phyloP scores from a whole-genome alignment of 495 filamentous ascomycete genomes.

The Podospora sp. region DNA sequence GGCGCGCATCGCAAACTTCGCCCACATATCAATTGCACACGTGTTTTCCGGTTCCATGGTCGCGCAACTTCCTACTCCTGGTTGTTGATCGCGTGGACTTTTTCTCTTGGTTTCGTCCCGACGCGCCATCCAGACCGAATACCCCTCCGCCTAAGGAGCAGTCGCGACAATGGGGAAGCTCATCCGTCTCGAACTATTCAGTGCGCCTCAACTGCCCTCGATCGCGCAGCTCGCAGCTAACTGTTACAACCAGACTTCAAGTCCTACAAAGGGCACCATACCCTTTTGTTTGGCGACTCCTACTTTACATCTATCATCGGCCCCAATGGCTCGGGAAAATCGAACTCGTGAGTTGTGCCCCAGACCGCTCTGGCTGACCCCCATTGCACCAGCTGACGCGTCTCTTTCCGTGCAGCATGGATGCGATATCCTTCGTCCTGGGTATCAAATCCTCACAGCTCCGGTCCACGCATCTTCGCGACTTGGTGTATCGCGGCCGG shows the following conservation, averaged over 20 bases:
- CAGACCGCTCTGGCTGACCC: not conserved
- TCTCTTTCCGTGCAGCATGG: slow-evolving; percentile 67
- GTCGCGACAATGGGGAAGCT: slow-evolving; percentile 71
- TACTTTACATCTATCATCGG: slow-evolving; percentile 99
- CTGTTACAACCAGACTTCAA: slow-evolving; percentile 79
- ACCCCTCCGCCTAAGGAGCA: slow-evolving; percentile 26
- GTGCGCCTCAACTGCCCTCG: slow-evolving; percentile 52
- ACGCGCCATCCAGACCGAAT: slow-evolving; percentile 22
- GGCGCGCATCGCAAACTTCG: not conserved
- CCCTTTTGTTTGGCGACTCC: slow-evolving; percentile 91
- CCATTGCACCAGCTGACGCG: not conserved
- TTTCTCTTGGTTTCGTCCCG: not conserved
- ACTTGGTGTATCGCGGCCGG: slow-evolving; percentile 94
- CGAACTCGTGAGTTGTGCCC: slow-evolving; percentile 79
- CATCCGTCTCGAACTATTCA: slow-evolving; percentile 90
- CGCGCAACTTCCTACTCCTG: slow-evolving; percentile 4
- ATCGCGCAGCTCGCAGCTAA: slow-evolving; percentile 18
- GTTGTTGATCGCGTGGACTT: slow-evolving; percentile 22
- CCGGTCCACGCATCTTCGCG: slow-evolving; percentile 90
- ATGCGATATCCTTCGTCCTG: slow-evolving; percentile 98
- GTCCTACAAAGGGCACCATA: slow-evolving; percentile 95
- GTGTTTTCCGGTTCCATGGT: slow-evolving; percentile 24
- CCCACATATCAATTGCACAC: slow-evolving; percentile 21
- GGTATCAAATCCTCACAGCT: slow-evolving; percentile 98
- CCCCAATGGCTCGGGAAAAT: slow-evolving; percentile 99